These are phyloP conservation scores for Suillus decipiens DNA, from an alignment of 768 basidiomycete genomes.

Conservation along the genomic window DNA sequence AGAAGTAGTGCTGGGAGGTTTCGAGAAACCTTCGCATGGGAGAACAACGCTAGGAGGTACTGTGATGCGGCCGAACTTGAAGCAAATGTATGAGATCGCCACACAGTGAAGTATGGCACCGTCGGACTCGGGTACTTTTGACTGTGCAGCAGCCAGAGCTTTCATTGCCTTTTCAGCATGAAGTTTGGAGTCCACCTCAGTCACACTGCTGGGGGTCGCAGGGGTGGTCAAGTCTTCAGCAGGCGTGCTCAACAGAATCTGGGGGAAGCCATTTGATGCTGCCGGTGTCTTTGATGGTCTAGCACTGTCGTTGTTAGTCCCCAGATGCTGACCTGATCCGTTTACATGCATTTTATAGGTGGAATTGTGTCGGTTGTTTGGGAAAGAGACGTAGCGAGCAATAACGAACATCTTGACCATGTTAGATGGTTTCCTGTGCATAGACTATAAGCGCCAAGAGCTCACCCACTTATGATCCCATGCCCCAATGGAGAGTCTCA, in stretches of 20 bases:
- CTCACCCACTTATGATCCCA: slow-evolving; percentile 86
- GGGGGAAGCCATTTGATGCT: slow-evolving; percentile 21
- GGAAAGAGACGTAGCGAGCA: slow-evolving; percentile 62
- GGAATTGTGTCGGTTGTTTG: slow-evolving; percentile 24
- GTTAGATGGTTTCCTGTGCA: slow-evolving; percentile 4
- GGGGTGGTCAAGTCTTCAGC: slow-evolving; percentile 31
- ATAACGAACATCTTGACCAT: slow-evolving; percentile 57
- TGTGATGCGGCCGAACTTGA: slow-evolving; percentile 72
- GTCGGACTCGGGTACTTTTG: slow-evolving; percentile 37
- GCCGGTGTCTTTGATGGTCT: slow-evolving; percentile 20
- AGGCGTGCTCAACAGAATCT: slow-evolving; percentile 38
- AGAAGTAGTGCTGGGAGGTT: slow-evolving; percentile 17
- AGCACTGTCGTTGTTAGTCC: slow-evolving; percentile 7
- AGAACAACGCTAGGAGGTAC: slow-evolving; percentile 67
- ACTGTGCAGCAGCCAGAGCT: slow-evolving; percentile 13
- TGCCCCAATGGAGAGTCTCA: slow-evolving; percentile 52
- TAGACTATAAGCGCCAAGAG: background rate
- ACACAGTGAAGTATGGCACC: slow-evolving; percentile 64
- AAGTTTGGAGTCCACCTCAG: slow-evolving; percentile 12
- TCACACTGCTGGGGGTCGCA: slow-evolving; percentile 19
- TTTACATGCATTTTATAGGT: background rate
- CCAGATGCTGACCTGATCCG: background rate
- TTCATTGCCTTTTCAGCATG: slow-evolving; percentile 16
- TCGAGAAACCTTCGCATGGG: slow-evolving; percentile 57
- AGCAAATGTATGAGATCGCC: slow-evolving; percentile 62